These are phyloP conservation scores for Amborella trichopoda DNA, from an alignment of 164 flowering plant genomes.

Conservation along the genomic window DNA sequence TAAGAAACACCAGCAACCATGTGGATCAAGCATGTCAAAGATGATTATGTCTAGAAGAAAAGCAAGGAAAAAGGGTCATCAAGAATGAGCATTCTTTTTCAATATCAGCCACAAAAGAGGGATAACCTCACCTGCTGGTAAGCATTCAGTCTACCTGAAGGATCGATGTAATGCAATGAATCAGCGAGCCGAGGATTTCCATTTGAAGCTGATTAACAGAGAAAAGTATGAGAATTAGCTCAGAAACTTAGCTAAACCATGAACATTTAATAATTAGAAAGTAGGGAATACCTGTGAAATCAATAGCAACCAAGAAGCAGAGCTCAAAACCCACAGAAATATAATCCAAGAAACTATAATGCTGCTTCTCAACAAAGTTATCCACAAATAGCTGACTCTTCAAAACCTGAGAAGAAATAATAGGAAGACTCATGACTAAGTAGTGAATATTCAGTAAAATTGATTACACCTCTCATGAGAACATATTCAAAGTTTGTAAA, in stretches of 20 bases:
- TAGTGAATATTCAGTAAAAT: no score
- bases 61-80: no score
- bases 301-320: constrained; percentile 91
- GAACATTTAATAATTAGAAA: neutral
- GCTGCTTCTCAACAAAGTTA: constrained; percentile 40
- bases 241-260: neutral
- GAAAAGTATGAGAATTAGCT: constrained; percentile 1
- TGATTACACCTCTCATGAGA: no score
- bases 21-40: no score
- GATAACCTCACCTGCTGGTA: constrained; percentile 62
- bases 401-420: constrained; percentile 28
- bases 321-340: constrained; percentile 88
- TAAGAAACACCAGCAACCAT: no score
- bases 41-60: no score
- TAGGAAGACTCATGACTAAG: neutral
- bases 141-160: constrained; percentile 63
- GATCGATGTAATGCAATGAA: constrained; percentile 86
- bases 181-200: constrained; percentile 57
- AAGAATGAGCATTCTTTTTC: no score
- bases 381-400: constrained; percentile 80
- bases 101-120: neutral
- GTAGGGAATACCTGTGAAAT: constrained; percentile 67
- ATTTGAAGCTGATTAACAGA: constrained; percentile 56
- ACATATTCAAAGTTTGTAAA: neutral
- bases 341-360: constrained; percentile 76